Conservation (phyloP, 176 grass and related monocot species). For the Oryza rufipogon region DNA sequence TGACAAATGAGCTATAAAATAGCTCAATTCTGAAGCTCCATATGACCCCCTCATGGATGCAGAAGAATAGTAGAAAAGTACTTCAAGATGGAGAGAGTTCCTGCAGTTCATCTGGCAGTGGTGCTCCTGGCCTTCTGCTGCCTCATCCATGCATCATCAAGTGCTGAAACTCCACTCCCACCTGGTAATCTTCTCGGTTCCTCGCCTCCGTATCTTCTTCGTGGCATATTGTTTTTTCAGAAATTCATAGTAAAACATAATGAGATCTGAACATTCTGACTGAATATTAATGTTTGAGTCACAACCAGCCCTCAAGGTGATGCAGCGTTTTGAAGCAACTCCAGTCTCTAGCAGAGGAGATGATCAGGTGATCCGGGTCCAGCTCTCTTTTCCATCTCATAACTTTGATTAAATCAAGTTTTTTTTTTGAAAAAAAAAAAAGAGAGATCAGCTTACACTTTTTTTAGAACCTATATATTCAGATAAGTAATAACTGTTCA, state of each 20-base stretch:
- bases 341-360: neutral
- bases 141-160: constrained; percentile 31
- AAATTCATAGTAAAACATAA: neutral
- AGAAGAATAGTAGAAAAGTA: constrained; percentile 38
- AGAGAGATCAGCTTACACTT: neutral
- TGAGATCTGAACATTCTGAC: neutral
- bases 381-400: neutral
- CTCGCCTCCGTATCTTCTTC: neutral
- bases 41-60: constrained; percentile 16
- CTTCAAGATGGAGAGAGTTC: constrained; percentile 20
- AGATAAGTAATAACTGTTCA: neutral
- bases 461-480: neutral
- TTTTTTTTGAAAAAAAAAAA: neutral
- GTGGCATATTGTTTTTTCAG: neutral
- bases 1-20: constrained; percentile 39
- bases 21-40: constrained; percentile 13
- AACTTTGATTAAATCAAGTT: neutral
- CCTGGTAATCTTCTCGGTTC: constrained; percentile 31
- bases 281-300: neutral
- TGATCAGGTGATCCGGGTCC: constrained; percentile 5
- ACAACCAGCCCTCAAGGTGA: constrained; percentile 8
- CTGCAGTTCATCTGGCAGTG: constrained; percentile 16
- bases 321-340: neutral
- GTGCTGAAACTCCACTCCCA: neutral
- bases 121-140: constrained; percentile 41